Evolutionary conservation across 1,284 basidiomycete species (phyloP).

Genomic region (Lignosus rhinocerotis): DNA sequence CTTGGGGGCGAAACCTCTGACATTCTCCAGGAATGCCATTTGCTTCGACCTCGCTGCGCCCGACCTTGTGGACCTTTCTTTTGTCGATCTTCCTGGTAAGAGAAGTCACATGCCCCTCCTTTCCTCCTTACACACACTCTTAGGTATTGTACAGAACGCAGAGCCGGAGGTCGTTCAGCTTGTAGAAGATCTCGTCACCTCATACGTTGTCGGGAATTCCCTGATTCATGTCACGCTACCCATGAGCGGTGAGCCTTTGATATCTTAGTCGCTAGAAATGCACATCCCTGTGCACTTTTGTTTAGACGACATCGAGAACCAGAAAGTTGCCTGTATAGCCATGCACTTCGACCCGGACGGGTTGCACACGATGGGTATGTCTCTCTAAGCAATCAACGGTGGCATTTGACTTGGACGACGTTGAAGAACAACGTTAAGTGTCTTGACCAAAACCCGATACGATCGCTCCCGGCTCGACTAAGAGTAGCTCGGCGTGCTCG

Average conservation of each 20-base stretch:
- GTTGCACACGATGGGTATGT: slow-evolving; percentile 57
- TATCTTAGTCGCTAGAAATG: not conserved
- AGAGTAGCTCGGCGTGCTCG: slow-evolving; percentile 46
- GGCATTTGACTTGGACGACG: slow-evolving; percentile 1
- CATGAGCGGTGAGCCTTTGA: slow-evolving; percentile 47
- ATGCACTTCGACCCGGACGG: slow-evolving; percentile 50
- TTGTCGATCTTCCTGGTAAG: slow-evolving; percentile 48
- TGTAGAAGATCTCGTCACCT: slow-evolving; percentile 45
- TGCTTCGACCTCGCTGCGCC: slow-evolving; percentile 47
- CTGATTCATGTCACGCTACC: slow-evolving; percentile 62
- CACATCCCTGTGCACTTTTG: not conserved
- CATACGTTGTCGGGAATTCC: slow-evolving; percentile 41
- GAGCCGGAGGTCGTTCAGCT: slow-evolving; percentile 41
- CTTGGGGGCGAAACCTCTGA: not conserved
- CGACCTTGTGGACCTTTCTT: slow-evolving; percentile 43
- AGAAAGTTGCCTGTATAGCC: slow-evolving; percentile 54
- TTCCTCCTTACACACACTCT: slow-evolving; percentile 19
- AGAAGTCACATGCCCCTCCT: not conserved
- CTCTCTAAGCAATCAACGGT: slow-evolving; percentile 2
- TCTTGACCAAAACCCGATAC: slow-evolving; percentile 67
- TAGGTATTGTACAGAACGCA: slow-evolving; percentile 63
- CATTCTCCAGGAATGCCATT: slow-evolving; percentile 46
- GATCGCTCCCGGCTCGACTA: slow-evolving; percentile 44
- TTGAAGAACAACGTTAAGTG: slow-evolving; percentile 45
- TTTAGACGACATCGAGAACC: slow-evolving; percentile 74